Conservation (phyloP, 371 early-diverging fungal genomes). For the Syncephalastrum monosporum region DNA sequence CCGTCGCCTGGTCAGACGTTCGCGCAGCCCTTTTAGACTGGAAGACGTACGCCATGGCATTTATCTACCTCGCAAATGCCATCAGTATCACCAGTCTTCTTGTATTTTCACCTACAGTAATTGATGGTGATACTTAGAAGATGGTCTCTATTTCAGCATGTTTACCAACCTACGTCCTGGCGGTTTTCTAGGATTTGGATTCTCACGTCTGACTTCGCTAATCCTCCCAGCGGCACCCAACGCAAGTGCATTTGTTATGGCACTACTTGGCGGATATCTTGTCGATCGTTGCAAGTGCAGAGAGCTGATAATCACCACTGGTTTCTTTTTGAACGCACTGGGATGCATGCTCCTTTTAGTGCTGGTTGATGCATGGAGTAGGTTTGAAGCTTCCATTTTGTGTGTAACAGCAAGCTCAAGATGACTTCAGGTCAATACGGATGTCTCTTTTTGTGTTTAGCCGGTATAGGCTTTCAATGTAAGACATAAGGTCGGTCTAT, state of each 20-base stretch:
- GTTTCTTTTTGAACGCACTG: constrained; percentile 23
- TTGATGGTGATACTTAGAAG: constrained; percentile 11
- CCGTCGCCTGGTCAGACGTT: constrained; percentile 4
- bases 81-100: constrained; percentile 19
- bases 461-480: constrained; percentile 33
- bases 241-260: constrained; percentile 18
- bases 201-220: constrained; percentile 21
- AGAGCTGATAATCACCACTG: constrained; percentile 20
- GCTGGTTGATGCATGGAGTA: constrained; percentile 27
- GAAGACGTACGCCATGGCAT: constrained; percentile 30
- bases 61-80: constrained; percentile 20
- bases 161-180: too few species aligned
- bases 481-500: not conserved
- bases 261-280: constrained; percentile 25
- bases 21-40: constrained; percentile 15
- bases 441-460: not conserved
- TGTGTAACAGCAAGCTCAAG: too few species aligned
- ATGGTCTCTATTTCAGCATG: too few species aligned
- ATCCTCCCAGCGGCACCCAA: constrained; percentile 33
- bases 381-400: not conserved
- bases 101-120: constrained; percentile 25
- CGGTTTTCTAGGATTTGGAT: constrained; percentile 17
- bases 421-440: too few species aligned
- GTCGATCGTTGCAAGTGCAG: constrained; percentile 21
- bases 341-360: constrained; percentile 19